phyloP scores from a whole-genome alignment of 1,284 basidiomycete species.

The Rhodotorula sp. region DNA sequence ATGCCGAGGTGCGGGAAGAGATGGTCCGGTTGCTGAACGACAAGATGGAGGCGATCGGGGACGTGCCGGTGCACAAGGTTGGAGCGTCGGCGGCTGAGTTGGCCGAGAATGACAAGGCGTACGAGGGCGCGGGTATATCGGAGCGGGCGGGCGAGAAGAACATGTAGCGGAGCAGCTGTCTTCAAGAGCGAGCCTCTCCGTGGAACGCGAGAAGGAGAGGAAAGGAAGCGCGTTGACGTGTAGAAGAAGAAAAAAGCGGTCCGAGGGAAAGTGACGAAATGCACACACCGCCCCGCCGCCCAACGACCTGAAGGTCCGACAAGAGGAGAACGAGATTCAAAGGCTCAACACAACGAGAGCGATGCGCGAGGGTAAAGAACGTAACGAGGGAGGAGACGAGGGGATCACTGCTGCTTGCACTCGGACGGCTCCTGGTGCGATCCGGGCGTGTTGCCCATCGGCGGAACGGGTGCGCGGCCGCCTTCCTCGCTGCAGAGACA shows the following conservation, averaged over 20 bases:
- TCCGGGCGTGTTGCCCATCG: slow-evolving; percentile 12
- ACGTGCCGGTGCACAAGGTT: not conserved
- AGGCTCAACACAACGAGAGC: not conserved
- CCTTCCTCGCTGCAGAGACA: slow-evolving; percentile 11
- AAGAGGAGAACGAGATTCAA: not conserved
- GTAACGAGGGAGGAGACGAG: not conserved
- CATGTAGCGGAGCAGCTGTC: not conserved
- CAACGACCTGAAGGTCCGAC: not conserved
- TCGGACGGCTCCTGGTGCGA: slow-evolving; percentile 1
- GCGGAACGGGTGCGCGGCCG: slow-evolving; percentile 16
- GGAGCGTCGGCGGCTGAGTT: not conserved
- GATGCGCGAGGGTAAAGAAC: too few species aligned
- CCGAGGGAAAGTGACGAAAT: not conserved
- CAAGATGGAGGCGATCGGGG: slow-evolving; percentile 6
- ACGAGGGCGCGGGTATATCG: not conserved
- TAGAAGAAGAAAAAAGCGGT: not conserved
- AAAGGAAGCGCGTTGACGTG: too few species aligned
- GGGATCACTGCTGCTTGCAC: not conserved
- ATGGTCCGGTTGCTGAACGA: not conserved
- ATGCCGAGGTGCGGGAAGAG: not conserved
- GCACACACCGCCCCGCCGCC: too few species aligned
- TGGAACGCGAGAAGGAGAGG: too few species aligned
- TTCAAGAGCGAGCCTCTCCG: too few species aligned
- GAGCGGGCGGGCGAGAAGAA: not conserved
- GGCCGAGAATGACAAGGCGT: not conserved